Evolutionary conservation across 2,329 filamentous ascomycete species (phyloP).

Genomic region (Paraphoma chrysanthemicola): DNA sequence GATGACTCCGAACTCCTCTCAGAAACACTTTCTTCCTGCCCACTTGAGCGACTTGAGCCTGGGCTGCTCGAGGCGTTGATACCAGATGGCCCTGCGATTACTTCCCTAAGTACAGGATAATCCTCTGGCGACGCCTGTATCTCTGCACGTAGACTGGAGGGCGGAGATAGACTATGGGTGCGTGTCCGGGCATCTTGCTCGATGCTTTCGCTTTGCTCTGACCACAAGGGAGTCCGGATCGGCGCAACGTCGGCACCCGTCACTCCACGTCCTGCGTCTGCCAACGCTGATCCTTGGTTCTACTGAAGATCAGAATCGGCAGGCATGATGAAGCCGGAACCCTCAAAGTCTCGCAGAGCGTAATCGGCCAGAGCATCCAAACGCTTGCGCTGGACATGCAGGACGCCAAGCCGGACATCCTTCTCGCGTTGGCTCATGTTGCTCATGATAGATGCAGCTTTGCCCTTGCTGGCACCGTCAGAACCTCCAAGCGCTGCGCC

Average conservation of each 20-base stretch:
- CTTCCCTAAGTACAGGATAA: too few species aligned
- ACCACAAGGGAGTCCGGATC: not conserved
- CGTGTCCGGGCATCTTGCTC: not conserved
- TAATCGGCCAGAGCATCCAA: conserved; percentile 54
- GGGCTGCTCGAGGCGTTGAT: not conserved
- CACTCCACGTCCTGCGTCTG: not conserved
- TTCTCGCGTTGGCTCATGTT: conserved; percentile 47
- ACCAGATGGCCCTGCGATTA: not conserved
- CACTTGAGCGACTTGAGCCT: not conserved
- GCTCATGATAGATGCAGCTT: conserved; percentile 43
- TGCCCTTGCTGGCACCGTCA: conserved; percentile 19
- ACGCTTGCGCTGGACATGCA: conserved; percentile 59
- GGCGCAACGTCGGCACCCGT: not conserved
- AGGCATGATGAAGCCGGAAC: conserved; percentile 57
- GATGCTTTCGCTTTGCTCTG: not conserved
- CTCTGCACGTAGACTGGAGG: not conserved
- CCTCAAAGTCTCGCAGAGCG: conserved; percentile 53
- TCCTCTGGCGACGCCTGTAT: too few species aligned
- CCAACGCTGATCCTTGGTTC: not conserved
- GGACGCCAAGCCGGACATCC: conserved; percentile 47
- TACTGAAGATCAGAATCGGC: conserved; percentile 48
- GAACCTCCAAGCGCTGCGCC: conserved; percentile 8
- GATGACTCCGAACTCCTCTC: not conserved
- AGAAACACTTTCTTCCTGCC: not conserved
- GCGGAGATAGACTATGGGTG: not conserved